Percentiles rank a stretch among this genome's conserved stretches.
These are phyloP conservation scores for Ophiostoma perfectum DNA, from an alignment of 2,329 filamentous ascomycete species.

Conservation along the genomic window DNA sequence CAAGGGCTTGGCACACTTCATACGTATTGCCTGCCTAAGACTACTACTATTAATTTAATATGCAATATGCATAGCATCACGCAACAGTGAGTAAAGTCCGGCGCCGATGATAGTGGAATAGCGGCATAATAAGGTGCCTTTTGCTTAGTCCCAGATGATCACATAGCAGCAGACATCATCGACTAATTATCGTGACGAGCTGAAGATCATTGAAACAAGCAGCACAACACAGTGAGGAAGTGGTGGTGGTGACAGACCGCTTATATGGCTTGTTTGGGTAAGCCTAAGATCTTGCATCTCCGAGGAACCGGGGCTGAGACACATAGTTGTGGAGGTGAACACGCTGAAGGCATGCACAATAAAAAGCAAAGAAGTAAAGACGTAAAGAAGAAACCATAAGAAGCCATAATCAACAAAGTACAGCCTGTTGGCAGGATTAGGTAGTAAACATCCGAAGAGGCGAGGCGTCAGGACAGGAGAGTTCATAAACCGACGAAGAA, in stretches of 20 bases:
- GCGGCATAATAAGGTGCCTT: too few relatives aligned
- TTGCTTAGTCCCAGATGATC: too few relatives aligned
- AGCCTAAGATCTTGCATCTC: conserved; percentile 14
- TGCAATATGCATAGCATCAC: too few relatives aligned
- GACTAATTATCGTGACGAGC: background rate
- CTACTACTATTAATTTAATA: too few relatives aligned
- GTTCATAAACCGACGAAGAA: background rate
- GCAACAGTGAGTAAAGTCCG: too few relatives aligned
- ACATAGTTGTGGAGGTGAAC: background rate
- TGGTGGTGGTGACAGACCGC: background rate
- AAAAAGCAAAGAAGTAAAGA: too few relatives aligned
- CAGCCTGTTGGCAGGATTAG: too few relatives aligned
- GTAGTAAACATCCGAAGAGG: too few relatives aligned
- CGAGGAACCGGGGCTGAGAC: conserved; percentile 17
- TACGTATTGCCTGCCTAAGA: too few relatives aligned
- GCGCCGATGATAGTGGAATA: too few relatives aligned
- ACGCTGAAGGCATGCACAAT: background rate
- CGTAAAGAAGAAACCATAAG: background rate
- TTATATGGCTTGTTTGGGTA: conserved; percentile 1
- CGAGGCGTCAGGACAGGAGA: background rate
- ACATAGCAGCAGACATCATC: background rate
- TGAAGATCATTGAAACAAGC: background rate
- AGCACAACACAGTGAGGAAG: background rate
- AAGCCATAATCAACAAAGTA: background rate
- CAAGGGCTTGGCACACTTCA: conserved; percentile 17